These are phyloP conservation scores for Saccharomycopsis vini DNA, from an alignment of 805 yeast species.

Conservation along the genomic window DNA sequence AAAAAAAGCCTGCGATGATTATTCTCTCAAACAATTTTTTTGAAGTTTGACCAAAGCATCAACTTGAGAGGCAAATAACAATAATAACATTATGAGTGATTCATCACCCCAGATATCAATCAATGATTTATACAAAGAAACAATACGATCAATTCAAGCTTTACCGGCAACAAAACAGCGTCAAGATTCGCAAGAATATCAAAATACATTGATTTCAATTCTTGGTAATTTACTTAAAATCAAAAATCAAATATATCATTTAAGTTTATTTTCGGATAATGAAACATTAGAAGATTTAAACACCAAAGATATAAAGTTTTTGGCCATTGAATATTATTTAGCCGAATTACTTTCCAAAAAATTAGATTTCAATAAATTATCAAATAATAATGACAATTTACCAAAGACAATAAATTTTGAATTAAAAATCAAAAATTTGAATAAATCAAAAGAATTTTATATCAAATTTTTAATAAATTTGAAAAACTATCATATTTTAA, in stretches of 20 bases:
- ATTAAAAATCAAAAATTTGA: slow-evolving; percentile 27
- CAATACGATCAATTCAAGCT: neutral
- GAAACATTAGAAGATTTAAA: slow-evolving; percentile 63
- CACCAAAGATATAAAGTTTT: slow-evolving; percentile 52
- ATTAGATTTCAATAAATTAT: slow-evolving; percentile 21
- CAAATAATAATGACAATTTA: slow-evolving; percentile 4
- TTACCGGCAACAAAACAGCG: neutral
- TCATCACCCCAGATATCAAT: neutral
- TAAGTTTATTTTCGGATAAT: slow-evolving; percentile 60
- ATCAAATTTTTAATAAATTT: slow-evolving; percentile 38
- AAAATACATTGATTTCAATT: neutral
- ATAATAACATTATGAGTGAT: no score
- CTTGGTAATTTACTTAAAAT: neutral
- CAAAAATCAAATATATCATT: slow-evolving; percentile 29
- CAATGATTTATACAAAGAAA: neutral
- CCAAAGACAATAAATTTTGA: slow-evolving; percentile 13
- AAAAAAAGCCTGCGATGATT: no score
- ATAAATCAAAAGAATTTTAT: slow-evolving; percentile 35
- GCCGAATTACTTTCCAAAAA: slow-evolving; percentile 32
- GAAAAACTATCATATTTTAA: slow-evolving; percentile 37
- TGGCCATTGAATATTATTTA: slow-evolving; percentile 51
- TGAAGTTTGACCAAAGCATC: no score
- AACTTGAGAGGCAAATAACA: no score
- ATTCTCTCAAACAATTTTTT: no score
- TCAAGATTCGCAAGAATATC: slow-evolving; percentile 7